Evolutionary conservation across 768 basidiomycete species (phyloP), one percentile per base, ranked within the genome.

Genomic region (Strobilomyces confusus): DNA sequence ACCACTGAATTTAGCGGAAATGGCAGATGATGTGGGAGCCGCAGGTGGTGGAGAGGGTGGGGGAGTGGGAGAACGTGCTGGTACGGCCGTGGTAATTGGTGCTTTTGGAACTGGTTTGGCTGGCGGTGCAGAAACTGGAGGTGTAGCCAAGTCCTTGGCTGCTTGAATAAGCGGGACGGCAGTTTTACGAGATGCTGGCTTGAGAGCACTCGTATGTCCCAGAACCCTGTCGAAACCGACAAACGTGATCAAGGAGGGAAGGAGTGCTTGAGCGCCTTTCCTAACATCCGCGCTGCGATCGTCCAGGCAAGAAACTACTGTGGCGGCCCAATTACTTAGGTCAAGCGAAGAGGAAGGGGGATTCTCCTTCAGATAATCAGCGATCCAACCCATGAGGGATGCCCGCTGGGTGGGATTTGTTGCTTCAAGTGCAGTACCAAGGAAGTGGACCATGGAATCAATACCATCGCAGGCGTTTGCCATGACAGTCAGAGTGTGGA

Each of bases 281-380:
- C 97, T 83, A 20, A 98, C 90, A 66, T 99, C 97, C 12, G 80
- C 80, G 63, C 75, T 95, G 29, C 93, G 83, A 68, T 99, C 97
- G 64, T 99, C 97, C 32, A 99, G 79, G 56, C 83, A 93, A 3
- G 79, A 68, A 17, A 99, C 79, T 25, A 90, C 69, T 1, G 82
- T 75, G 9, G 77, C 64, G 9, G 80, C 80, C 80, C 93, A 86
- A 33, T 77, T 72, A 38, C 78, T 78, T 15, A 98, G 73, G 64
- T 98, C 95, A 17, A 87, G 67, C 9, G 75, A 63, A 2, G 80
- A 56, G 5, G 77, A 54, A 2, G 81, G 73, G 22, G 80, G 77
- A 42, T 85, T 80, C 32, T 81, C 81, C 58, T 83, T 87, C 69
- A 91, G 80, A 82, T 84, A 87, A 53, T 88, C 90, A 6, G 77